Conservation (phyloP, 2,329 filamentous ascomycete genomes). For the Bretziella fagacearum region DNA sequence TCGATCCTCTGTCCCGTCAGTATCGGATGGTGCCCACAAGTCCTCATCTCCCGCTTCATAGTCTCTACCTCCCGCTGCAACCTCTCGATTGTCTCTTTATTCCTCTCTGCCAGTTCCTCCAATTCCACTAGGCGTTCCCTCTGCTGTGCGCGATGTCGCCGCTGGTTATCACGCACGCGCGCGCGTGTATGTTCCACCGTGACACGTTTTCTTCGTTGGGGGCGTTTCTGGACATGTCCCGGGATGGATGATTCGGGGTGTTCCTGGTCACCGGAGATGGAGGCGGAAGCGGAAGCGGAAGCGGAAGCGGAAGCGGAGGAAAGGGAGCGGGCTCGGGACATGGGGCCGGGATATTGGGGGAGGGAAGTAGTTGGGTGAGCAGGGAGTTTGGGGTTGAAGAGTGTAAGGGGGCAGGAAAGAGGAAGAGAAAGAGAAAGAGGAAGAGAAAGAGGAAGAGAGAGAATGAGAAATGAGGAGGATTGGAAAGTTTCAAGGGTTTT, state of each 20-base stretch:
- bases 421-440: not conserved
- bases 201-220: slow-evolving; percentile 13
- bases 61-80: slow-evolving; percentile 2
- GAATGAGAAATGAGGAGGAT: not conserved
- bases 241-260: too few relatives aligned
- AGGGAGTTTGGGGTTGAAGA: not conserved
- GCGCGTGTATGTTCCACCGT: slow-evolving; percentile 21
- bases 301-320: not conserved
- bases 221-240: too few relatives aligned
- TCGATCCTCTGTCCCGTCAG: not conserved
- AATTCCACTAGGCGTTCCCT: slow-evolving; percentile 23
- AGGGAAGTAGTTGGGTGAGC: not conserved
- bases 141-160: slow-evolving; percentile 30
- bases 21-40: slow-evolving; percentile 4
- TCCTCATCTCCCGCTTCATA: slow-evolving; percentile 5
- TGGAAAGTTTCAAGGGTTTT: not conserved
- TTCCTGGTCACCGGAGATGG: slow-evolving; percentile 1
- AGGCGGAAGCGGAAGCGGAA: not conserved
- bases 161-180: slow-evolving; percentile 34
- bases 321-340: not conserved
- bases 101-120: slow-evolving; percentile 14
- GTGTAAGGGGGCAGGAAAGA: not conserved
- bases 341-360: not conserved
- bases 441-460: not conserved
- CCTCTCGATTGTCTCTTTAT: slow-evolving; percentile 1